phyloP scores from a whole-genome alignment of 2,329 filamentous ascomycete genomes.

The Aspergillus spinulosporus region DNA sequence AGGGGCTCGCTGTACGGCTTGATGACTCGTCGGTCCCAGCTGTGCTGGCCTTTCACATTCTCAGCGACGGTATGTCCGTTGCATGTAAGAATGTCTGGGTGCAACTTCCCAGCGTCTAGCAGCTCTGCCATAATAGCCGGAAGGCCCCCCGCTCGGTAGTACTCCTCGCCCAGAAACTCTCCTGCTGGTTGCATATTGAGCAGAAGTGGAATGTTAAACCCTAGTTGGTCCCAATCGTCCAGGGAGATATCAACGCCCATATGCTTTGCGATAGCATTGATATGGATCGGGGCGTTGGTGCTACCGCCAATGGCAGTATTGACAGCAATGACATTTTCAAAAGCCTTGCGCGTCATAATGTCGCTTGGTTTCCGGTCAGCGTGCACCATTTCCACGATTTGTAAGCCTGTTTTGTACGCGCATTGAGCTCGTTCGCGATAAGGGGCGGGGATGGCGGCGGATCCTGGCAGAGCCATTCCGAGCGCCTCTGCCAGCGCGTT shows the following conservation, averaged over 20 bases:
- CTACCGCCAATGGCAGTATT: slow-evolving; percentile 59
- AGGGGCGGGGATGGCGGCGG: slow-evolving; percentile 53
- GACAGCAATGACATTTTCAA: slow-evolving; percentile 58
- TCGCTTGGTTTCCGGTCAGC: slow-evolving; percentile 54
- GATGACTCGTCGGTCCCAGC: slow-evolving; percentile 55
- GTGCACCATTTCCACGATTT: slow-evolving; percentile 54
- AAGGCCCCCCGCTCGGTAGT: slow-evolving; percentile 55
- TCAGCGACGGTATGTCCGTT: slow-evolving; percentile 50
- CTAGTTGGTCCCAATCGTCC: slow-evolving; percentile 57
- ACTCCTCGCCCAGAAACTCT: slow-evolving; percentile 56
- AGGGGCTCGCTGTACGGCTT: slow-evolving; percentile 48
- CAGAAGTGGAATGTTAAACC: slow-evolving; percentile 53
- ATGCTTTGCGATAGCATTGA: slow-evolving; percentile 57
- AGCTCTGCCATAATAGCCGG: slow-evolving; percentile 57
- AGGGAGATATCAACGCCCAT: slow-evolving; percentile 53
- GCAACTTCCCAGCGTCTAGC: slow-evolving; percentile 50
- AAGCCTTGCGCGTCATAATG: slow-evolving; percentile 56
- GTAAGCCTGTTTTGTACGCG: slow-evolving; percentile 51
- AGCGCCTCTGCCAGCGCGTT: slow-evolving; percentile 55
- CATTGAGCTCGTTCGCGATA: slow-evolving; percentile 52
- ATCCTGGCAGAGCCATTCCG: slow-evolving; percentile 55
- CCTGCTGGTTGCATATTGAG: slow-evolving; percentile 59
- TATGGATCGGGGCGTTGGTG: slow-evolving; percentile 59
- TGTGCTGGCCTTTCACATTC: slow-evolving; percentile 47
- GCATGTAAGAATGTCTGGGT: slow-evolving; percentile 46